Percentiles rank a stretch among this genome's conserved stretches.
Conservation (phyloP, 345 rosid genomes). For the Dipteronia sinensis region DNA sequence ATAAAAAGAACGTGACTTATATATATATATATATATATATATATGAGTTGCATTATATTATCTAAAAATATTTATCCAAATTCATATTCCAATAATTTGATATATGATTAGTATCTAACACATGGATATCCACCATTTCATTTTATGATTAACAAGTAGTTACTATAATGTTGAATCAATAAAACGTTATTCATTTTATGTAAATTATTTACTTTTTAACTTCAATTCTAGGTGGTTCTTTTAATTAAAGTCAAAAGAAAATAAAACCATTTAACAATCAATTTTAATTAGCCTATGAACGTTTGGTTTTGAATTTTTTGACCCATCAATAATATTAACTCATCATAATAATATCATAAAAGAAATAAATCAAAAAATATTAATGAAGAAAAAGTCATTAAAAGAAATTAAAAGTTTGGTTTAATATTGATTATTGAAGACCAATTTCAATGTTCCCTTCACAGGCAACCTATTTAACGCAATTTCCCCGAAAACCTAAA, state of each 20-base stretch:
- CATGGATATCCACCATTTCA: too few relatives aligned
- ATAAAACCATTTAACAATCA: neutral
- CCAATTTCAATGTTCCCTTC: constrained; percentile 7
- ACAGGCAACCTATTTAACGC: neutral
- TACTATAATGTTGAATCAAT: too few relatives aligned
- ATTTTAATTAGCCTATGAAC: neutral
- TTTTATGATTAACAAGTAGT: too few relatives aligned
- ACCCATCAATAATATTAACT: neutral
- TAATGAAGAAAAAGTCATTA: neutral
- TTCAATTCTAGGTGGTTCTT: neutral
- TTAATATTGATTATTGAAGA: neutral
- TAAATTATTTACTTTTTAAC: too few relatives aligned
- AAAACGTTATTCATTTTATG: too few relatives aligned
- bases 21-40: too few relatives aligned
- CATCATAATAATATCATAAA: neutral
- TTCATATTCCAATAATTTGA: too few relatives aligned
- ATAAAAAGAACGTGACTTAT: too few relatives aligned
- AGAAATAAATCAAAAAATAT: neutral
- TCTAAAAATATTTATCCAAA: too few relatives aligned
- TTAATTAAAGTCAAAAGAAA: neutral
- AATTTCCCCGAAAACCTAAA: neutral
- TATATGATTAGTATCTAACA: too few relatives aligned
- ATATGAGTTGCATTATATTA: too few relatives aligned
- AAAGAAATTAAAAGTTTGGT: neutral
- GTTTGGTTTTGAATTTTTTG: constrained; percentile 3